Conservation (phyloP, 2,329 filamentous ascomycete genomes). For the Xylaria sp. region DNA sequence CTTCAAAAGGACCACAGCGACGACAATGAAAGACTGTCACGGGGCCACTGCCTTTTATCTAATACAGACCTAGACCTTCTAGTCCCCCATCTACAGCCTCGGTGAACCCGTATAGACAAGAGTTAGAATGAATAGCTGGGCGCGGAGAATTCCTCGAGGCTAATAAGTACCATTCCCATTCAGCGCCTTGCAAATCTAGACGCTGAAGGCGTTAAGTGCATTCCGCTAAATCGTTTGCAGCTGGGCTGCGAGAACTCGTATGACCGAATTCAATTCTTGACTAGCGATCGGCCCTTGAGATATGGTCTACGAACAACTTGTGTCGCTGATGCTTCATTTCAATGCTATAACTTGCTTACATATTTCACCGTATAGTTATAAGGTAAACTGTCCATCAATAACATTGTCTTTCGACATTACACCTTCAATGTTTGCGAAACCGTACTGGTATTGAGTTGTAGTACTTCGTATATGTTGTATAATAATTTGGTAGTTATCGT, state of each 20-base stretch:
- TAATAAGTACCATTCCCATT: constrained; percentile 15
- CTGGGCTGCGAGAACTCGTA: neutral
- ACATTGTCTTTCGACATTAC: neutral
- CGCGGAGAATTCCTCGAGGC: constrained; percentile 19
- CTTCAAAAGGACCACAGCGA: constrained; percentile 14
- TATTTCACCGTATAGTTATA: neutral
- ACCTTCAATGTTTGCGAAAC: neutral
- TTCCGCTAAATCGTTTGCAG: neutral
- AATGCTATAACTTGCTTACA: neutral
- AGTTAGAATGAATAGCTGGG: constrained; percentile 26
- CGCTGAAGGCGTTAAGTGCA: constrained; percentile 7
- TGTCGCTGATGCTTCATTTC: neutral
- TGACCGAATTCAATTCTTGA: neutral
- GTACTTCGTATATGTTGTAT: neutral
- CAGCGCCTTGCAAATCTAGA: constrained; percentile 16
- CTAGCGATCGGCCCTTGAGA: neutral
- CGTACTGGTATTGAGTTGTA: neutral
- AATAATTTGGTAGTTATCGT: neutral
- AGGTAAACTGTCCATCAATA: neutral
- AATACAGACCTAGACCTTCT: neutral
- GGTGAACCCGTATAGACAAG: constrained; percentile 11
- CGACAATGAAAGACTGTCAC: constrained; percentile 22
- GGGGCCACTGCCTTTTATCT: constrained; percentile 9
- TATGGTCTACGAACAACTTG: neutral
- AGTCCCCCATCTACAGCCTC: neutral